These are phyloP conservation scores for Amanita muscaria DNA, from an alignment of 768 basidiomycete species.

Conservation along the genomic window DNA sequence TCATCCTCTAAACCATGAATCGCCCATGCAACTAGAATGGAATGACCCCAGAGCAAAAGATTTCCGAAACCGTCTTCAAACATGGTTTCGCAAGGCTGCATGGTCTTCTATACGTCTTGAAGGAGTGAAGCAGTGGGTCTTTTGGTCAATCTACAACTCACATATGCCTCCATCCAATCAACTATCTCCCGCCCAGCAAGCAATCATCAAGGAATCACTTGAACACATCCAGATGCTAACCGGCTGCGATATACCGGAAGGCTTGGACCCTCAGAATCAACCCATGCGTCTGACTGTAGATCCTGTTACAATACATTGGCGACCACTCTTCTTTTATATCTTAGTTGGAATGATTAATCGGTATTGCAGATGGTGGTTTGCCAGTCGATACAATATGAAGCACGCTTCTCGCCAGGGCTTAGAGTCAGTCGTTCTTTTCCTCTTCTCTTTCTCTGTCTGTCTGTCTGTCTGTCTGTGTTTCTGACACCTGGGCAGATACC, in stretches of 20 bases:
- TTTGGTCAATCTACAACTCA: slow-evolving; percentile 76
- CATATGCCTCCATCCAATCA: slow-evolving; percentile 43
- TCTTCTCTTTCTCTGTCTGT: not conserved
- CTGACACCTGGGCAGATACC: slow-evolving; percentile 40
- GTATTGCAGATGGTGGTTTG: slow-evolving; percentile 35
- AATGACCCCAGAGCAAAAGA: slow-evolving; percentile 67
- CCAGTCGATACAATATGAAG: slow-evolving; percentile 30
- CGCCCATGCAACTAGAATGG: slow-evolving; percentile 44
- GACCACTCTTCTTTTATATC: slow-evolving; percentile 63
- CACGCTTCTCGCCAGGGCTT: slow-evolving; percentile 49
- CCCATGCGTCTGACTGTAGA: slow-evolving; percentile 75
- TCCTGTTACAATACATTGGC: slow-evolving; percentile 54
- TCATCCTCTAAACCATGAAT: slow-evolving; percentile 45
- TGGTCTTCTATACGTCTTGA: slow-evolving; percentile 63
- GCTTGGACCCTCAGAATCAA: slow-evolving; percentile 39
- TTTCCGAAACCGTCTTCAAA: slow-evolving; percentile 59
- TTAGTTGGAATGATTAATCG: slow-evolving; percentile 41
- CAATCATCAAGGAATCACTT: slow-evolving; percentile 51
- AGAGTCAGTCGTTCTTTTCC: slow-evolving; percentile 42
- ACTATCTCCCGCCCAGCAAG: slow-evolving; percentile 37
- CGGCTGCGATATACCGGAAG: slow-evolving; percentile 55
- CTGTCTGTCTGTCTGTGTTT: not conserved
- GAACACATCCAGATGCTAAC: slow-evolving; percentile 62
- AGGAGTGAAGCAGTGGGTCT: slow-evolving; percentile 67
- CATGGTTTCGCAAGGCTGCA: slow-evolving; percentile 69